phyloP scores from a whole-genome alignment of 2,329 filamentous ascomycete species.

The Claviceps sp. region DNA sequence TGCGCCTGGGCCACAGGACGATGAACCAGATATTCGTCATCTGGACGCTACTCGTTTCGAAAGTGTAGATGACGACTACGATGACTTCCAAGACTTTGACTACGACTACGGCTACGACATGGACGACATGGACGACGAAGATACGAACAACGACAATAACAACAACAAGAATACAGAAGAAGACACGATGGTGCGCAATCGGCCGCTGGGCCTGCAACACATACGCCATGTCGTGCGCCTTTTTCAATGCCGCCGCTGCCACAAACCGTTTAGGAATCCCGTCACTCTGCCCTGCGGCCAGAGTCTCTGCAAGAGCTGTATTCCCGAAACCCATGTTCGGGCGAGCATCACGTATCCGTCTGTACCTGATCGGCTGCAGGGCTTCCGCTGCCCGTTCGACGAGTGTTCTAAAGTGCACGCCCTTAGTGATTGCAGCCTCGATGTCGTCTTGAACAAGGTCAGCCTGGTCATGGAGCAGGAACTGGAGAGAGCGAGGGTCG shows the following conservation, averaged over 20 bases:
- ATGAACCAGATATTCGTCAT: no score
- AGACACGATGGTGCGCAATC: not conserved
- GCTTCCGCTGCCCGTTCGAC: slow-evolving; percentile 60
- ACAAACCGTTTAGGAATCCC: slow-evolving; percentile 50
- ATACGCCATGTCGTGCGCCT: slow-evolving; percentile 41
- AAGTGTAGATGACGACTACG: not conserved
- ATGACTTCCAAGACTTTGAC: not conserved
- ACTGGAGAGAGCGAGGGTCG: slow-evolving; percentile 28
- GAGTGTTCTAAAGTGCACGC: slow-evolving; percentile 61
- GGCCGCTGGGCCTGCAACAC: slow-evolving; percentile 1
- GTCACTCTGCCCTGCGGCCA: slow-evolving; percentile 72
- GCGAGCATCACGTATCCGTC: slow-evolving; percentile 67
- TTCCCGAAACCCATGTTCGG: slow-evolving; percentile 53
- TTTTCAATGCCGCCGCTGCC: slow-evolving; percentile 67
- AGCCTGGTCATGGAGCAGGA: slow-evolving; percentile 44
- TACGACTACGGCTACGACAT: no score
- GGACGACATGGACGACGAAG: not conserved
- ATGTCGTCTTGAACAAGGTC: slow-evolving; percentile 66
- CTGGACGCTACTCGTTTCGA: not conserved
- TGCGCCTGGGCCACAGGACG: not conserved
- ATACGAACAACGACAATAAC: no score
- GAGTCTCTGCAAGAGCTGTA: slow-evolving; percentile 60
- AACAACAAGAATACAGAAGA: no score
- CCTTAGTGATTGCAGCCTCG: slow-evolving; percentile 58
- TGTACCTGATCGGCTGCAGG: slow-evolving; percentile 49